Conservation (phyloP, 805 yeast genomes). For the Candida orba region DNA sequence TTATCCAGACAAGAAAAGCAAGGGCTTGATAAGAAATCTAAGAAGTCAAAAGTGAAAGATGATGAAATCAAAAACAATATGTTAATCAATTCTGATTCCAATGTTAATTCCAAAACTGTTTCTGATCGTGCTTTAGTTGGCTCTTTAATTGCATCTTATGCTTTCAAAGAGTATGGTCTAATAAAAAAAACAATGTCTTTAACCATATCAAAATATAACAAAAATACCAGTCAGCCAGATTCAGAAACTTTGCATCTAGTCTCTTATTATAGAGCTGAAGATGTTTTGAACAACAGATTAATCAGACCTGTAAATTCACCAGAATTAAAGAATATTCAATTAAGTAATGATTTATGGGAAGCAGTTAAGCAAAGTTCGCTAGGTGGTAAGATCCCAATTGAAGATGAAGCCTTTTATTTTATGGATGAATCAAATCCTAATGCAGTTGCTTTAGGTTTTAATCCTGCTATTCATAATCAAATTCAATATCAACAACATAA, state of each 20-base stretch:
- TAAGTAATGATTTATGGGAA: conserved; percentile 42
- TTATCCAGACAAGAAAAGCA: conserved; percentile 27
- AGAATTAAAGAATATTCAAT: conserved; percentile 39
- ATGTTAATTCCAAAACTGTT: conserved; percentile 1
- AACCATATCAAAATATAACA: conserved; percentile 13
- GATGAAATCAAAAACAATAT: neutral
- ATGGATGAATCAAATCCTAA: conserved; percentile 30
- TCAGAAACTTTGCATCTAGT: conserved; percentile 60
- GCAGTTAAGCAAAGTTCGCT: conserved; percentile 52
- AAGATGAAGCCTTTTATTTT: conserved; percentile 43
- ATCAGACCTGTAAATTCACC: conserved; percentile 50
- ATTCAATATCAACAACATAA: conserved; percentile 9
- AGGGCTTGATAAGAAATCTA: conserved; percentile 21
- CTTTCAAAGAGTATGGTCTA: conserved; percentile 64
- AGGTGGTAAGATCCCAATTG: conserved; percentile 45
- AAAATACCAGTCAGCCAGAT: conserved; percentile 12
- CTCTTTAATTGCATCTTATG: conserved; percentile 51
- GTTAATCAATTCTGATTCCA: too few relatives aligned
- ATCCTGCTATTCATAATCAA: conserved; percentile 13
- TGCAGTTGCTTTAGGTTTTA: conserved; percentile 15
- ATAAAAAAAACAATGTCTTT: conserved; percentile 74
- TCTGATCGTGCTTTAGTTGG: conserved; percentile 41
- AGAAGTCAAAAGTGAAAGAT: conserved; percentile 7
- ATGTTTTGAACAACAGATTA: conserved; percentile 54
- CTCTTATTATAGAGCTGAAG: conserved; percentile 71